Base-by-base conservation (phyloP, 495 filamentous ascomycete species). In the Neurospora terricola region DNA sequence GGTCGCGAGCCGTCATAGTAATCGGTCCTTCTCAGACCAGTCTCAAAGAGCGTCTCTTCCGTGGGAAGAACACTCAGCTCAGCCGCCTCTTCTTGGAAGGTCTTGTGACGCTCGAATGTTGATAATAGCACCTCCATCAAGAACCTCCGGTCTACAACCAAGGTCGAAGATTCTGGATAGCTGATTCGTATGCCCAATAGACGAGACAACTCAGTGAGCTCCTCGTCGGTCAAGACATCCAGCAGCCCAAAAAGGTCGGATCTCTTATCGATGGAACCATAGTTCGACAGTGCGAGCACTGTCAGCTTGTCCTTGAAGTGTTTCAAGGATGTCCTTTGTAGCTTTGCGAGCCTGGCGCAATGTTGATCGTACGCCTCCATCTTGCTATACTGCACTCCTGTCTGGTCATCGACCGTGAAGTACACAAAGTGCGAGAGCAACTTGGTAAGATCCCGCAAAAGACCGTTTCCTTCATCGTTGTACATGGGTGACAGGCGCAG, bases 341-440 rank as follows among this genome's bases (percentile, higher is more conserved):
- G 82, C 62, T 87, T 90, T 40, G 93, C 93, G 10, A 99, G 82
- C 39, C 85, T 83, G 36, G 87, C 87, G 79, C 91, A 95, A 80
- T 97, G 95, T 23, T 83, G 82, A 72, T 97, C 91, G 74, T 95
- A 93, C 70, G 93, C 89, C 77, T 94, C 90, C 48, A 89, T 86
- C 12, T 84, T 85, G 42, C 87, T 91, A 59, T 93, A 83, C 78
- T 96, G 90, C 59, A 88, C 86, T 4, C 94, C 95, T 3, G 90
- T 93, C 76, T 96, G 92, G 78, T 98, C 96, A 78, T 99, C 93
- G 72, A 98, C 91, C 1, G 93, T 89, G 77, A 99, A 99, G 74
- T 91, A 84, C 8, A 90, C 87, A 80, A 93, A 99, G 80, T 98
- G 96, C 42, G 89, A 87, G 27, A 98, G 83, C 21, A 99, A 86